Base-by-base conservation (phyloP, 1,284 basidiomycete species). In the Peniophora sp. region DNA sequence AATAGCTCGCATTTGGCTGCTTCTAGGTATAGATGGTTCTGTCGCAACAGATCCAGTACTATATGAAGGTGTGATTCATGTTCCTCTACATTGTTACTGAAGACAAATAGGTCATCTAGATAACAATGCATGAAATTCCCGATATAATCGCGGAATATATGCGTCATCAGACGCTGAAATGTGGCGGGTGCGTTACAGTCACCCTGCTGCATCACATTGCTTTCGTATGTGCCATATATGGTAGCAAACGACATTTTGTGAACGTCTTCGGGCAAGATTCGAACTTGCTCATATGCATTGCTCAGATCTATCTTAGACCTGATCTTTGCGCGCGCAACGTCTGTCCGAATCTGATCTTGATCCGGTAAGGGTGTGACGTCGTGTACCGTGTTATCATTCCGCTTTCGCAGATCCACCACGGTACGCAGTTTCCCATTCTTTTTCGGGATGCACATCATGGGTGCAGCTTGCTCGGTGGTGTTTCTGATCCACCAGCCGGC, bases 81-180 rank as follows among this genome's bases (percentile, higher is more conserved):
- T 3, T 68, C 63, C 16, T 59, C 57, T 0, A 41, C 20, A 23
- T 47, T 20, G 62, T 50, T 0, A 56, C 55, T 64, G 52, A 55
- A 69, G 2, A 70, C 53, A n/a, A 67, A 61, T 9, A 69, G 62
- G 41, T 71, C 64, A 48, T 71, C 65, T 8, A 70, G 55, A 46
- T 69, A 70, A 0, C 62, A 56, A 24, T 66, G 57, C 0, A 69
- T 50, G 34, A 63, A 67, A 0, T 47, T 41, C 0, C 65, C 59
- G 0, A 71, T 62, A 20, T 54, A 52, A 2, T 62, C 56, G 0
- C 56, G 32, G 38, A 72, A 67, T 3, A 70, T 55, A 3, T 60
- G 41, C 0, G 58, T 66, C 60, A 69, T 69, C 0, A 71, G 56
- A 0, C 55, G n/a, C 50, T 71, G 66, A 45, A 65, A 68, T 1